A percentile compares a stretch with the other conserved stretches of the same genome.
These are phyloP conservation scores for Chalciporus sp. DNA, from an alignment of 1,284 basidiomycete genomes.

Conservation along the genomic window DNA sequence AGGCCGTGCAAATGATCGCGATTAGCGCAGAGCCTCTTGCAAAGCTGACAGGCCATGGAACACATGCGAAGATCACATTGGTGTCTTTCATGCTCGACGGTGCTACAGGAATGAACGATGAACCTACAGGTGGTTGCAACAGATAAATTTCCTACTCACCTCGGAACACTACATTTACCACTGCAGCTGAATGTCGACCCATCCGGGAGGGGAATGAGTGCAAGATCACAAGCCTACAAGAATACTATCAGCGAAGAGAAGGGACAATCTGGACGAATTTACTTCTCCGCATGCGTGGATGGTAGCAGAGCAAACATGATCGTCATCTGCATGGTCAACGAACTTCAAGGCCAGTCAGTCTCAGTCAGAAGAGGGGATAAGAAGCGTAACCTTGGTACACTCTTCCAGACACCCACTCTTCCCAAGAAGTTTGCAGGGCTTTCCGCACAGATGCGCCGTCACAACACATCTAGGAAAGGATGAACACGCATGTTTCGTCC, in stretches of 20 bases:
- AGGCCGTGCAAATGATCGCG: constrained; percentile 57
- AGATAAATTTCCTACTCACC: too few species aligned
- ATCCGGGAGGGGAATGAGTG: constrained; percentile 32
- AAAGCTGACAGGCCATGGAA: constrained; percentile 54
- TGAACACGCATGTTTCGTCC: not conserved
- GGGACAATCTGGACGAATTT: constrained; percentile 5
- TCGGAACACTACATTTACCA: constrained; percentile 45
- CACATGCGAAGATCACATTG: constrained; percentile 55
- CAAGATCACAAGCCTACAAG: constrained; percentile 49
- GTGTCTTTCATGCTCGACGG: constrained; percentile 49
- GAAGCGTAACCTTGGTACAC: constrained; percentile 48
- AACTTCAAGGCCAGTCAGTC: constrained; percentile 31
- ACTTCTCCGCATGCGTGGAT: constrained; percentile 59
- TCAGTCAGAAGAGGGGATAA: too few species aligned
- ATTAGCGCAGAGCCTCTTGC: constrained; percentile 52
- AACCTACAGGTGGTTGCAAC: too few species aligned
- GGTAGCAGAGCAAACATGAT: constrained; percentile 54
- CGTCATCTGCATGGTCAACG: constrained; percentile 42
- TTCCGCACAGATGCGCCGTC: constrained; percentile 54
- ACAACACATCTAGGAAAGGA: constrained; percentile 45
- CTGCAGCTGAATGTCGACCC: constrained; percentile 43
- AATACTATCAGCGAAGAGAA: not conserved
- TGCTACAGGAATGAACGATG: constrained; percentile 22
- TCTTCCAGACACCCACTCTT: constrained; percentile 49
- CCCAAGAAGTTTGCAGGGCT: constrained; percentile 44